Percentiles rank a stretch among this genome's conserved stretches.
phyloP scores from a whole-genome alignment of 176 grass and related monocot species.

The Puya raimondii region DNA sequence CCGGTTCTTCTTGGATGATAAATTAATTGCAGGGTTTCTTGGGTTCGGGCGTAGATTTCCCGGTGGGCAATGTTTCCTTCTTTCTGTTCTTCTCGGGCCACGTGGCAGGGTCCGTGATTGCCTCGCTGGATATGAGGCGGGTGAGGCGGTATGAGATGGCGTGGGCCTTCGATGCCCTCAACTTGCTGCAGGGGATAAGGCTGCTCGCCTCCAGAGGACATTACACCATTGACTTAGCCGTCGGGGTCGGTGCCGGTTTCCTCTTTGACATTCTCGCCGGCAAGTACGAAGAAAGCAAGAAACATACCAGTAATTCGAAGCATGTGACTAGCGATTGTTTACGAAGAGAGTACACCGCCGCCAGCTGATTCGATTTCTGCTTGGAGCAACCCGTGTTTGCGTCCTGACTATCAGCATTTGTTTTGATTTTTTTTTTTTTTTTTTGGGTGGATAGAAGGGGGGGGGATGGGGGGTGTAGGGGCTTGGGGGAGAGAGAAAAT shows the following conservation, averaged over 20 bases:
- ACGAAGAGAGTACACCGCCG: no score
- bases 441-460: no score
- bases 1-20: no score
- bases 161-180: slow-evolving; percentile 58
- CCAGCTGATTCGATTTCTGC: no score
- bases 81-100: slow-evolving; percentile 97
- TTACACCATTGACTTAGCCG: slow-evolving; percentile 90
- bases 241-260: slow-evolving; percentile 62
- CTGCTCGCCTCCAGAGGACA: slow-evolving; percentile 85
- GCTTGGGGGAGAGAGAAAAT: no score
- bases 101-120: slow-evolving; percentile 73
- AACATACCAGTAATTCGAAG: neutral
- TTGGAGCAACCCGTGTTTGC: no score
- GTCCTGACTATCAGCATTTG: neutral
- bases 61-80: slow-evolving; percentile 91
- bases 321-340: no score
- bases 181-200: slow-evolving; percentile 58
- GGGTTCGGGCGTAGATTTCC: slow-evolving; percentile 81
- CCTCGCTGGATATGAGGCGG: slow-evolving; percentile 75
- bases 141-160: slow-evolving; percentile 39
- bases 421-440: no score
- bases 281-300: slow-evolving; percentile 50
- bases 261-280: slow-evolving; percentile 66
- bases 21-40: slow-evolving; percentile 42
- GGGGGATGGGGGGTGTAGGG: no score